These are phyloP conservation scores for Xerocomellus dryophilus DNA, from an alignment of 768 basidiomycete species.

Conservation along the genomic window DNA sequence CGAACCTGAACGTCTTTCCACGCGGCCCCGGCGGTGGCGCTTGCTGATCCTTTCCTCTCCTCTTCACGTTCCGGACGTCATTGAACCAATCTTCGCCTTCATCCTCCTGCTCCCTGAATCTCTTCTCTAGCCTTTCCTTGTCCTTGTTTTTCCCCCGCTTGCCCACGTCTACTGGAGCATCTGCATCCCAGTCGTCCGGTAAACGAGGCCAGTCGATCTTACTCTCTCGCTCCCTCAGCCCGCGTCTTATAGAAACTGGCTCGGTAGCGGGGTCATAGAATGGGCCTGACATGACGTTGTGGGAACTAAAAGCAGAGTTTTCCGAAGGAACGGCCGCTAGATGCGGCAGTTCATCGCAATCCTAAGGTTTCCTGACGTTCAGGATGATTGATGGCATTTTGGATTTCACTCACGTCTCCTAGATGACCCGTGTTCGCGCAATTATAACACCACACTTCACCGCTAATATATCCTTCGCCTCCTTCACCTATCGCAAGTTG, in stretches of 20 bases:
- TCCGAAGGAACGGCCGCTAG: conserved; percentile 44
- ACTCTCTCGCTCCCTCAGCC: conserved; percentile 36
- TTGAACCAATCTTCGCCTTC: conserved; percentile 70
- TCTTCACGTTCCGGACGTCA: conserved; percentile 32
- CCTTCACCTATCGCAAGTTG: conserved; percentile 57
- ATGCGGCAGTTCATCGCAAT: conserved; percentile 51
- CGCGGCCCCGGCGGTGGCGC: conserved; percentile 8
- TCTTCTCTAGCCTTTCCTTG: conserved; percentile 51
- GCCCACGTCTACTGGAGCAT: conserved; percentile 60
- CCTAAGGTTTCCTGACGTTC: conserved; percentile 38
- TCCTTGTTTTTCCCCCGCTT: conserved; percentile 61
- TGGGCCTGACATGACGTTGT: conserved; percentile 62
- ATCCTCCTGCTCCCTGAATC: conserved; percentile 49
- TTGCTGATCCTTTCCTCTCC: conserved; percentile 22
- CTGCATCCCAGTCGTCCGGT: conserved; percentile 45
- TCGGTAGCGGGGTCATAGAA: conserved; percentile 50
- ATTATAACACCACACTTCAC: conserved; percentile 79
- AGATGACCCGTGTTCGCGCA: conserved; percentile 72
- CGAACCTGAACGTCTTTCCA: conserved; percentile 38
- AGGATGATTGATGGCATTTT: neutral
- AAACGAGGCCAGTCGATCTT: conserved; percentile 29
- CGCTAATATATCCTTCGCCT: conserved; percentile 74
- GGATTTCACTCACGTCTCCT: conserved; percentile 61
- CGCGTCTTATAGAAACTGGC: conserved; percentile 31
- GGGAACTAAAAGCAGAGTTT: conserved; percentile 63